Evolutionary conservation across 1,139 yeast species (phyloP), one percentile per base, ranked within the genome.

Genomic region (Nakaseomyces delphensis): DNA sequence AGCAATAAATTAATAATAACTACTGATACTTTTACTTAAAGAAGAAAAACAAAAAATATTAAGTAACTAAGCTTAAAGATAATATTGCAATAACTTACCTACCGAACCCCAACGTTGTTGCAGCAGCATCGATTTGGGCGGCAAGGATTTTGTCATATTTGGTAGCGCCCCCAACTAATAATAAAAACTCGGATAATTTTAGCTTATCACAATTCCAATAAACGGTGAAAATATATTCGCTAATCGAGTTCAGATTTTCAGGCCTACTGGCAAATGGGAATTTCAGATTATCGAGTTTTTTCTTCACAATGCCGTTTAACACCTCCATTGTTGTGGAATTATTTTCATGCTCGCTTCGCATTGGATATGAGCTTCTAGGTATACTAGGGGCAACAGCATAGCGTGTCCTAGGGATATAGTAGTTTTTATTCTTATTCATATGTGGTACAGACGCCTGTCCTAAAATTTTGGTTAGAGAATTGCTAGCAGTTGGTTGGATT

Each of bases 181-280:
- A 45, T 40, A 65, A 41, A 44, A 57, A 56, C 3, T 46, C 48
- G n/a, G 52, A 45, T 31, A 64, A 45, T 5, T 48, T 43, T 11
- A 47, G 45, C 1, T 52, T 27, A 42, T 66, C 59, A 7, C 58
- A 53, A 13, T 48, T 45, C 65, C 68, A 66, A 41, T 52, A 61
- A 1, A 58, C 57, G 21, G 64, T 64, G 37, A 64, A 43, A 35
- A 67, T 58, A 43, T 63, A 63, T 10, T 60, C 60, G 10, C 63
- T 43, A 20, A 67, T 55, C 23, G 58, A 54, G 7, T 44, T 49
- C 32, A 65, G 39, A 43, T 60, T 63, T 21, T 49, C 52, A 3
- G 60, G 55, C 45, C 63, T 56, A 1, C 65, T 55, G 3, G 67
- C 65, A 15, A 51, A 45, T 11, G 65, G 64, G 39, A 51, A 57